phyloP scores from a whole-genome alignment of 352 stramenopile species.

The Halophytophthora batemanensis region DNA sequence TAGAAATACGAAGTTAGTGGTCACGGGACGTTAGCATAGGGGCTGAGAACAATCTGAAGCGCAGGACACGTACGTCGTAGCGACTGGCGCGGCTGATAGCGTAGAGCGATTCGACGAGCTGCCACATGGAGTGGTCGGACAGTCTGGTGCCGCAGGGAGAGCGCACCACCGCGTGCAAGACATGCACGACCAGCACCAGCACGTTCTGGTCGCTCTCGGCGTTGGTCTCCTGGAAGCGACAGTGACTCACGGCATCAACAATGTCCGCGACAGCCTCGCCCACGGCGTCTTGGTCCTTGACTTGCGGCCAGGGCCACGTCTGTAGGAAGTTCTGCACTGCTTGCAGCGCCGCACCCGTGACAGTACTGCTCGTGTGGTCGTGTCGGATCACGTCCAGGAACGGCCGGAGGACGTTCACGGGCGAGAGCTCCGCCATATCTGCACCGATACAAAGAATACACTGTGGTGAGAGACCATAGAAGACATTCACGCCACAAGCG shows the following conservation, averaged over 20 bases:
- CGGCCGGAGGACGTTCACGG: slow-evolving; percentile 75
- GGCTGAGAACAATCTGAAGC: neutral
- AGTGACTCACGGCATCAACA: slow-evolving; percentile 91
- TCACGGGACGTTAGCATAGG: slow-evolving; percentile 1
- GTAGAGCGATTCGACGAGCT: slow-evolving; percentile 95
- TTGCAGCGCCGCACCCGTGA: slow-evolving; percentile 92
- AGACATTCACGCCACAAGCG: slow-evolving; percentile 5
- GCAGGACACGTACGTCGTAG: slow-evolving; percentile 42
- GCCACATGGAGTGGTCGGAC: slow-evolving; percentile 91
- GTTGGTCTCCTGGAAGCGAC: slow-evolving; percentile 93
- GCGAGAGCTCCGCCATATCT: slow-evolving; percentile 62
- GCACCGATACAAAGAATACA: neutral
- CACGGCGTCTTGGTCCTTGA: slow-evolving; percentile 34
- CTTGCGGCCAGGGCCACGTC: slow-evolving; percentile 59
- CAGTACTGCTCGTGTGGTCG: slow-evolving; percentile 88
- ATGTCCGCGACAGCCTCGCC: slow-evolving; percentile 75
- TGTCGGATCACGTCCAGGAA: slow-evolving; percentile 95
- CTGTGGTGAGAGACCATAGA: neutral
- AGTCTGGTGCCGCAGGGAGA: slow-evolving; percentile 80
- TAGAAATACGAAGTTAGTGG: slow-evolving; percentile 1
- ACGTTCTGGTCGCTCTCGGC: slow-evolving; percentile 89
- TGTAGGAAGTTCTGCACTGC: slow-evolving; percentile 96
- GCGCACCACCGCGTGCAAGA: slow-evolving; percentile 92
- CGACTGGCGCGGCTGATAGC: slow-evolving; percentile 82
- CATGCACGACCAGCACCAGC: slow-evolving; percentile 92